These are phyloP conservation scores for Xylaria nigripes DNA, from an alignment of 495 filamentous ascomycete genomes.

Conservation along the genomic window DNA sequence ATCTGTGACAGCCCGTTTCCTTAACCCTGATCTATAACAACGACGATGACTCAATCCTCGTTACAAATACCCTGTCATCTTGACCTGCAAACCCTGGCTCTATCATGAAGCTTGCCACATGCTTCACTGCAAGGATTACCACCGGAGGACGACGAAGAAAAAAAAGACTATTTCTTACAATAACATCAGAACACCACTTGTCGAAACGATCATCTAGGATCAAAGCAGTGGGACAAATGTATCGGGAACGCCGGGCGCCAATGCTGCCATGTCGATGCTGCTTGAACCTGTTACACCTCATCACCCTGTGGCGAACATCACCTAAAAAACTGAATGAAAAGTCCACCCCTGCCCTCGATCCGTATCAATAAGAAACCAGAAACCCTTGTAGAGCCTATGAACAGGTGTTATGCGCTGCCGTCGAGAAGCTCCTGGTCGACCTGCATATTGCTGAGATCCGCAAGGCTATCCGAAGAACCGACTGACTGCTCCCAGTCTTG, in stretches of 20 bases:
- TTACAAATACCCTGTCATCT: neutral
- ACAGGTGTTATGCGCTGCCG: constrained; percentile 3
- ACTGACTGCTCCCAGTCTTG: constrained; percentile 41
- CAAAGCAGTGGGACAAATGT: constrained; percentile 5
- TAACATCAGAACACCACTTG: neutral
- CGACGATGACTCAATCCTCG: neutral
- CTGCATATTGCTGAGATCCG: constrained; percentile 29
- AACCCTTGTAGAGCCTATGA: neutral
- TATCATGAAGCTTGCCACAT: neutral
- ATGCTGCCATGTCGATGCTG: constrained; percentile 7
- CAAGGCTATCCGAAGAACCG: constrained; percentile 33
- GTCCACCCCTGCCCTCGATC: neutral
- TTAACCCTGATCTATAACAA: neutral
- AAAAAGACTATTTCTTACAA: constrained; percentile 3
- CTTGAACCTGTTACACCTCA: constrained; percentile 2
- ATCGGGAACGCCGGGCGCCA: constrained; percentile 12
- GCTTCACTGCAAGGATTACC: neutral
- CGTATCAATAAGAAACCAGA: neutral
- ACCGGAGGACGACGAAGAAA: too few relatives aligned
- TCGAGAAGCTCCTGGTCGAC: constrained; percentile 25
- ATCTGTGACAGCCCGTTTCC: neutral
- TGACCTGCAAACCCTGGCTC: neutral
- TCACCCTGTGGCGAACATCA: constrained; percentile 1
- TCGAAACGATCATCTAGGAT: constrained; percentile 1
- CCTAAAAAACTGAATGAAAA: neutral